Percentiles rank a stretch among this genome's conserved stretches.
These are phyloP conservation scores for Hsuehochloa calcarea DNA, from an alignment of 176 grass and related monocot genomes.

Conservation along the genomic window DNA sequence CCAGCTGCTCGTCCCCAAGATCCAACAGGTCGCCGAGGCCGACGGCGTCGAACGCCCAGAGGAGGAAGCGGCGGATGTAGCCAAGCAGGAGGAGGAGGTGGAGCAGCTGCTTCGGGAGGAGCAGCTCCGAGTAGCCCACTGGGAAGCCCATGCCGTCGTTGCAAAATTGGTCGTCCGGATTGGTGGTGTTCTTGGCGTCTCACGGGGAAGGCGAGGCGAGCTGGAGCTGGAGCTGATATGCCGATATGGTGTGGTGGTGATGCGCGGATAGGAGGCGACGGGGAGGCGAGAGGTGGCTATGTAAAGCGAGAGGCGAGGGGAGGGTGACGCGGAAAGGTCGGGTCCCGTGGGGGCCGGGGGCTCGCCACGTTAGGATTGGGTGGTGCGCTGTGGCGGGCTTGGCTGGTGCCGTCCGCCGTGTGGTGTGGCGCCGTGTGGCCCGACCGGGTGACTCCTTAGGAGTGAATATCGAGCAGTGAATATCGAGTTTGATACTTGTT, in stretches of 20 bases:
- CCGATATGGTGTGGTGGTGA: slow-evolving; percentile 3
- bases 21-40: slow-evolving; percentile 75
- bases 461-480: too few species aligned
- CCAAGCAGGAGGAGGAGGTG: slow-evolving; percentile 63
- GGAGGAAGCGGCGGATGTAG: slow-evolving; percentile 67
- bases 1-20: slow-evolving; percentile 47
- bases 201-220: background rate
- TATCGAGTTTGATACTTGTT: too few species aligned
- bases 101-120: slow-evolving; percentile 73
- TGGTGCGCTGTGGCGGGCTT: background rate
- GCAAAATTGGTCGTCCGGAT: background rate
- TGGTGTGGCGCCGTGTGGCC: background rate
- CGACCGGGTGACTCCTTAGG: background rate
- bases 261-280: slow-evolving; percentile 23
- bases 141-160: slow-evolving; percentile 70
- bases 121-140: slow-evolving; percentile 62
- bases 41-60: slow-evolving; percentile 60
- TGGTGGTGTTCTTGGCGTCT: background rate
- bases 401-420: background rate
- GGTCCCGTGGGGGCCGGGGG: background rate
- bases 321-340: slow-evolving; percentile 21
- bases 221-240: background rate
- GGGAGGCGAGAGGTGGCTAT: background rate
- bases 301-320: slow-evolving; percentile 18
- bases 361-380: background rate